Evolutionary conservation across 495 filamentous ascomycete species (phyloP).

Genomic region (Evernia prunastri): DNA sequence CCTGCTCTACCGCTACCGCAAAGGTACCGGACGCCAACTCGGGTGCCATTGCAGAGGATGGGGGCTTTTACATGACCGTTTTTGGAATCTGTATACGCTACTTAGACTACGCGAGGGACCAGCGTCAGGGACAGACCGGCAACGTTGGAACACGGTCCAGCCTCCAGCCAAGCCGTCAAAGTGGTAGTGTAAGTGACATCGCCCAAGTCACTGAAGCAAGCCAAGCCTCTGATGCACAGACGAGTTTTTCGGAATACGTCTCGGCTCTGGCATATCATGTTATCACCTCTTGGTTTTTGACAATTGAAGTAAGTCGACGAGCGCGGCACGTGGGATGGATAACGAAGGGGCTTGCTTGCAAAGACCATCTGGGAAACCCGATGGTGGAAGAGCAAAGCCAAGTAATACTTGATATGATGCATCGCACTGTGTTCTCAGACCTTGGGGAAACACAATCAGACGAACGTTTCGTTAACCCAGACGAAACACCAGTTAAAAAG

Average conservation of each 20-base stretch:
- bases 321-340: conserved; percentile 85
- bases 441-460: conserved; percentile 59
- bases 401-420: conserved; percentile 94
- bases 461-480: conserved; percentile 52
- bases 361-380: conserved; percentile 64
- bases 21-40: conserved; percentile 74
- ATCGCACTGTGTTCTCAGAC: conserved; percentile 80
- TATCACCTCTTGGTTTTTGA: conserved; percentile 93
- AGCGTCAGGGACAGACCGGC: conserved; percentile 39
- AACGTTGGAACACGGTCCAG: conserved; percentile 31
- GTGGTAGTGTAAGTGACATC: conserved; percentile 40
- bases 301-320: conserved; percentile 75
- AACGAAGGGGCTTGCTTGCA: conserved; percentile 71
- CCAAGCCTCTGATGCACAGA: conserved; percentile 31
- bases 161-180: conserved; percentile 35
- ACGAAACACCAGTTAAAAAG: conserved; percentile 66
- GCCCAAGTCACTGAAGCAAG: conserved; percentile 23
- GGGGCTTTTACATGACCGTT: conserved; percentile 83
- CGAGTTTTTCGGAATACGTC: conserved; percentile 82
- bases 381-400: conserved; percentile 86
- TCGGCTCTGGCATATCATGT: conserved; percentile 90
- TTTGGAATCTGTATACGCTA: conserved; percentile 94
- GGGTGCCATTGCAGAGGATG: conserved; percentile 71
- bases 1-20: conserved; percentile 81
- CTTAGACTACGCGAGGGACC: conserved; percentile 64